phyloP scores from a whole-genome alignment of 106 monocot species.

The Xerophyta viscosa region DNA sequence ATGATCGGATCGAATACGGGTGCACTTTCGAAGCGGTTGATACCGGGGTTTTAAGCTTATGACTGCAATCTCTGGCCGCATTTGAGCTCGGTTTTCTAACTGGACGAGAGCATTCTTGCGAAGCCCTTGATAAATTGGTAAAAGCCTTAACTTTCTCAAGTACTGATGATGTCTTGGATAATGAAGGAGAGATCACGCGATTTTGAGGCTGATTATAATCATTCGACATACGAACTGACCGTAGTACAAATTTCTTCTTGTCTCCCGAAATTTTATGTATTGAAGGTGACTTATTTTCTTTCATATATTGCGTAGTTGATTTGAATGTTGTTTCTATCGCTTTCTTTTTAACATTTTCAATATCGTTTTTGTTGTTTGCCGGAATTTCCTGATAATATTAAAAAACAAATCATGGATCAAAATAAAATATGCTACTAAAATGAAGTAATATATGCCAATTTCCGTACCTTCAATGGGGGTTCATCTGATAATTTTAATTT shows the following conservation, averaged over 20 bases:
- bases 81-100: not conserved
- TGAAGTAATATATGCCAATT: not conserved
- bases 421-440: not conserved
- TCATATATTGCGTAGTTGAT: conserved; percentile 1
- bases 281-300: conserved; percentile 18
- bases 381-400: conserved; percentile 42
- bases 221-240: conserved; percentile 17
- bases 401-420: not conserved
- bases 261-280: not conserved
- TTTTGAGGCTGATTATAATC: not conserved
- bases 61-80: not conserved
- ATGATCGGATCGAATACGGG: conserved; percentile 8
- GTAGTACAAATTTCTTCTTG: conserved; percentile 21
- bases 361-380: conserved; percentile 17
- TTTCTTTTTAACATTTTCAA: conserved; percentile 11
- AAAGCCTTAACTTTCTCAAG: conserved; percentile 12
- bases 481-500: conserved; percentile 2
- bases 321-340: no score
- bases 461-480: conserved; percentile 42
- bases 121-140: conserved; percentile 7
- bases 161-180: conserved; percentile 13
- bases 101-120: conserved; percentile 1
- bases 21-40: conserved; percentile 6
- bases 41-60: not conserved
- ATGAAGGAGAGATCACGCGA: conserved; percentile 8